Percentiles rank a stretch among this genome's conserved stretches.
Conservation (phyloP, 192 early-diverging fungal genomes). For the Chytriomyces hyalinus region DNA sequence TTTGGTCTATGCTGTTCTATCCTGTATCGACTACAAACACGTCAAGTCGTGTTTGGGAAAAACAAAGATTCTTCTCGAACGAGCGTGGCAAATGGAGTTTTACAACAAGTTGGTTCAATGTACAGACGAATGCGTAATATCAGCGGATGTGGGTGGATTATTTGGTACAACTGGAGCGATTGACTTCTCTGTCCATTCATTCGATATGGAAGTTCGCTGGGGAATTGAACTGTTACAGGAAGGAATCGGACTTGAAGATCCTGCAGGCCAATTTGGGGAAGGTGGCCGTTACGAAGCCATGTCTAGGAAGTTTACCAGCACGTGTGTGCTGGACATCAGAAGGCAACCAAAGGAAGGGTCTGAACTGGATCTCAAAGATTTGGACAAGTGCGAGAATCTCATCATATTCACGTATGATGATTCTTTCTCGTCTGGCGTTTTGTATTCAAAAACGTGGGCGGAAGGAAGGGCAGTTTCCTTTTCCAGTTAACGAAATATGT, state of each 20-base stretch:
- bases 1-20: background rate
- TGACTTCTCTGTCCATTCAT: constrained; percentile 44
- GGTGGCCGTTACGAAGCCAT: constrained; percentile 16
- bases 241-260: constrained; percentile 24
- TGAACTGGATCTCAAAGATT: constrained; percentile 20
- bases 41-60: background rate
- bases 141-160: constrained; percentile 40
- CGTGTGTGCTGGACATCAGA: constrained; percentile 14
- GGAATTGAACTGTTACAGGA: constrained; percentile 42
- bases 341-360: constrained; percentile 2
- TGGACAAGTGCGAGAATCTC: background rate
- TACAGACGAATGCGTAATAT: constrained; percentile 19
- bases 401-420: constrained; percentile 20
- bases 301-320: background rate
- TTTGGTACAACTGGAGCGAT: constrained; percentile 37
- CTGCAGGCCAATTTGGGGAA: constrained; percentile 27
- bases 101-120: constrained; percentile 29
- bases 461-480: constrained; percentile 8
- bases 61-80: constrained; percentile 30
- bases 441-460: background rate
- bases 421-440: background rate
- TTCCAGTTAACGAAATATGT: background rate
- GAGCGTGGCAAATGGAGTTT: constrained; percentile 45
- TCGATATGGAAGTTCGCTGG: constrained; percentile 19
- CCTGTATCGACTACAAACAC: constrained; percentile 7